Base-by-base conservation (phyloP, 352 stramenopile species). In the Phytophthora fragariae region DNA sequence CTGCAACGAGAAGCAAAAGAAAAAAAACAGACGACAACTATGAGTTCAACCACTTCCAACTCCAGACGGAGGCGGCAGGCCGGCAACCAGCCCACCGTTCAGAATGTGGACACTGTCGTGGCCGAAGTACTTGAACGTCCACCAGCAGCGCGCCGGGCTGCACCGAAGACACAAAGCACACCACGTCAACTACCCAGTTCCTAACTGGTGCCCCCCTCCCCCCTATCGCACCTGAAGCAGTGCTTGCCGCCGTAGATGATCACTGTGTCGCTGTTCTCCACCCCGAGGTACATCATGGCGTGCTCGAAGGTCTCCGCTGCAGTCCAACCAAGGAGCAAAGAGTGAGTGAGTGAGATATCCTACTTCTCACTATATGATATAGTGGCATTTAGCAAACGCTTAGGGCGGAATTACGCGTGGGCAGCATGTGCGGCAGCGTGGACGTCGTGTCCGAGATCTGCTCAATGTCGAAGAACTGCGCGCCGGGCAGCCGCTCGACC, bases 401-500 rank as follows among this genome's bases (percentile, higher is more conserved):
- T 31, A 7, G 27, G 24, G 5, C 35, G 47, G 19, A 50, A 24
- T 49, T 61, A 90, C 79, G 57, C 3, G 66, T 83, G 1, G 92
- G 92, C 57, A 97, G 68, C 88, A 96, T 97, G 75, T 97, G 92
- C 67, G 92, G 92, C 52, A 96, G 71, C n/a, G 79, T 86, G 3
- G 85, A 91, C 12, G 65, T 78, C 59, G 72, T 82, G 77, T 97
- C 92, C 17, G 85, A 76, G 55, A 94, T 85, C 62, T 94, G 82
- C 39, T 97, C 92, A 62, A 98, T 97, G 70, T 99, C 96, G 62
- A 98, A 98, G 78, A 96, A 98, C 35, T 83, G 73, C 10, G 95
- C 93, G 35, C 88, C 86, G 0, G 89, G 89, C 31, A 99, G 58
- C 1, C 88, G 80, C 76, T 93, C 80, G 15, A 65, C 10, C 6